Evolutionary conservation across 116 monocot species (phyloP).

Genomic region (Dioscorea cayenensis): DNA sequence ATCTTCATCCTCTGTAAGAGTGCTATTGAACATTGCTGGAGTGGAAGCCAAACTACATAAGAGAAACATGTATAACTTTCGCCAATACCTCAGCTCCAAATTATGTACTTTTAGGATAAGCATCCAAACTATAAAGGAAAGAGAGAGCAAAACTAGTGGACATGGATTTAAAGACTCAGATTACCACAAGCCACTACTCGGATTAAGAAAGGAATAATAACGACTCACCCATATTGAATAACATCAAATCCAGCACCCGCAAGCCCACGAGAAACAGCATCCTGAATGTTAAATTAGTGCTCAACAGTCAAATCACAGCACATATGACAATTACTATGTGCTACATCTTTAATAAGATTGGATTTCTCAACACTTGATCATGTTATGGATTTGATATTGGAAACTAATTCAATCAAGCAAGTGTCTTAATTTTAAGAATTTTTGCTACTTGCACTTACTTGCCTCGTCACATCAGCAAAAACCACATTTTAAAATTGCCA

Average conservation of each 20-base stretch:
- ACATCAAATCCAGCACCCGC: constrained; percentile 62
- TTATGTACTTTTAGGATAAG: neutral
- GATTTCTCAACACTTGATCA: too few species aligned
- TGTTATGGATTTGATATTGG: too few species aligned
- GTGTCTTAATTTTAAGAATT: too few species aligned
- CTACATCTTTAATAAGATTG: neutral
- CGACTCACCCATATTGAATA: constrained; percentile 83
- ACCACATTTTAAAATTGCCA: too few species aligned
- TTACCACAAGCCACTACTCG: too few species aligned
- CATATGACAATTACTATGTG: neutral
- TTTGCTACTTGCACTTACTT: too few species aligned
- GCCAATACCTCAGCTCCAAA: neutral
- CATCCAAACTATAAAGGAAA: neutral
- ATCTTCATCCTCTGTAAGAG: constrained; percentile 69
- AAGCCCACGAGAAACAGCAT: constrained; percentile 84
- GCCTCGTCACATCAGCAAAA: too few species aligned
- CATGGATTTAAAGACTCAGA: neutral
- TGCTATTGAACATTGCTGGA: constrained; percentile 99
- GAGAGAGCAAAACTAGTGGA: neutral
- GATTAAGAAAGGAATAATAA: too few species aligned
- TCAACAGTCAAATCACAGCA: neutral
- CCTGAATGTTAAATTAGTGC: constrained; percentile 31
- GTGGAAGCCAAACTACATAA: constrained; percentile 84
- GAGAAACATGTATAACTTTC: neutral
- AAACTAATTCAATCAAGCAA: too few species aligned